These are phyloP conservation scores for button mushroom (Agaricus bisporus) DNA, from an alignment of 768 basidiomycete genomes.

Conservation along the genomic window DNA sequence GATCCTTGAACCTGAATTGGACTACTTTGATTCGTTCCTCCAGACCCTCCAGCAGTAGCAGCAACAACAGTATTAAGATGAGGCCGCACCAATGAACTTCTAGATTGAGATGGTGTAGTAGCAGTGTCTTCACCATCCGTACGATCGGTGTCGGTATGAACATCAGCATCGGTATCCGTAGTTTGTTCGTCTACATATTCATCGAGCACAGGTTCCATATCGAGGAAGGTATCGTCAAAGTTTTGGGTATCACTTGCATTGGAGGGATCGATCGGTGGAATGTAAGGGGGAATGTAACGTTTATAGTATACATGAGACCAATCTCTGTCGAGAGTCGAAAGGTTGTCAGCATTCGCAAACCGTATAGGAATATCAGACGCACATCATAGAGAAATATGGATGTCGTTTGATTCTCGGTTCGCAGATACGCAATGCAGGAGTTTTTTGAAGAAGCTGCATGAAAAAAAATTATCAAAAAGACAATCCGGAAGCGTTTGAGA, in stretches of 20 bases:
- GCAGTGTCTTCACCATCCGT: slow-evolving; percentile 73
- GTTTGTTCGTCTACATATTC: slow-evolving; percentile 54
- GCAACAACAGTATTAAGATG: too few relatives aligned
- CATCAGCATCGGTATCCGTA: slow-evolving; percentile 44
- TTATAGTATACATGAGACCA: slow-evolving; percentile 94
- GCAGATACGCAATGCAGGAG: slow-evolving; percentile 84
- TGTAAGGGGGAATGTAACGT: slow-evolving; percentile 92
- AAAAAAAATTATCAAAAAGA: slow-evolving; percentile 8
- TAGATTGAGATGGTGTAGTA: slow-evolving; percentile 75
- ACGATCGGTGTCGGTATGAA: slow-evolving; percentile 63
- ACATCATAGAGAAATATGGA: slow-evolving; percentile 95
- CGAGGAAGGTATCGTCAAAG: slow-evolving; percentile 95
- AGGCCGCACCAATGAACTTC: slow-evolving; percentile 63
- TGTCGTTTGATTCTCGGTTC: slow-evolving; percentile 93
- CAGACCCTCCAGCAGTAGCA: too few relatives aligned
- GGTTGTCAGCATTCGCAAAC: not conserved
- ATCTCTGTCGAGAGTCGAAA: slow-evolving; percentile 46
- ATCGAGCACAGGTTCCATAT: slow-evolving; percentile 90
- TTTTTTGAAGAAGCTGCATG: slow-evolving; percentile 80
- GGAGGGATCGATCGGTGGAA: slow-evolving; percentile 83
- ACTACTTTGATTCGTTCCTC: not conserved
- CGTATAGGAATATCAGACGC: slow-evolving; percentile 21
- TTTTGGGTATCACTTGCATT: slow-evolving; percentile 96
- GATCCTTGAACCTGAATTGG: not conserved
- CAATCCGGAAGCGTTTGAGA: not conserved